phyloP scores from a whole-genome alignment of 1,284 basidiomycete genomes.

The Thelephora terrestris region DNA sequence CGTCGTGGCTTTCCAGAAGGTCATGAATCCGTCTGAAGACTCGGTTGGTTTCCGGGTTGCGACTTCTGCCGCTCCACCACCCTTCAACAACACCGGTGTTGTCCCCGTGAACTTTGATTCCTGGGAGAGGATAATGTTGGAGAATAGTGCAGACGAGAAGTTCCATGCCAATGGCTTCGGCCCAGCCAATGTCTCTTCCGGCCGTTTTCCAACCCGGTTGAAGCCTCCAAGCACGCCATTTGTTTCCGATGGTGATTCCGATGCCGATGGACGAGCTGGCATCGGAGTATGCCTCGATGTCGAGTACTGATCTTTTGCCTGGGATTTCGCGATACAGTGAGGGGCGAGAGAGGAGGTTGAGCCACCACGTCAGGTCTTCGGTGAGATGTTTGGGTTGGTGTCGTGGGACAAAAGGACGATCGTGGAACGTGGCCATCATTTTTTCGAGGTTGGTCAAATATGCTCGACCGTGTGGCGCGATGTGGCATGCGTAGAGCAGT shows the following conservation, averaged over 20 bases:
- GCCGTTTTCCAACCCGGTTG: constrained; percentile 22
- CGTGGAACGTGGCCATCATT: constrained; percentile 13
- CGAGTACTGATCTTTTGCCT: constrained; percentile 14
- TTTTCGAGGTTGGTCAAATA: constrained; percentile 24
- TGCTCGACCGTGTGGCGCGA: constrained; percentile 21
- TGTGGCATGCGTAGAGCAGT: constrained; percentile 19
- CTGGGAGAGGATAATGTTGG: neutral
- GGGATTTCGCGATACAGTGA: constrained; percentile 19
- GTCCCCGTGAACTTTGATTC: constrained; percentile 16
- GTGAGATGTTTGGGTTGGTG: constrained; percentile 12
- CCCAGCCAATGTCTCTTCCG: constrained; percentile 16
- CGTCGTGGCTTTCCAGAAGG: neutral
- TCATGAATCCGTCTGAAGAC: constrained; percentile 17
- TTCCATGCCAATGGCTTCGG: constrained; percentile 24
- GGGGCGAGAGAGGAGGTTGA: constrained; percentile 7
- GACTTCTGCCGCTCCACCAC: constrained; percentile 16
- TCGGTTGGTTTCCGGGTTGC: constrained; percentile 14
- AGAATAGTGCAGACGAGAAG: constrained; percentile 21
- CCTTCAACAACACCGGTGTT: constrained; percentile 21
- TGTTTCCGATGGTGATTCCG: constrained; percentile 24
- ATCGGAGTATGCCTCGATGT: constrained; percentile 29
- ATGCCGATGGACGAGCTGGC: constrained; percentile 31
- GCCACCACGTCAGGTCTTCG: constrained; percentile 32
- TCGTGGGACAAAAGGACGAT: constrained; percentile 19
- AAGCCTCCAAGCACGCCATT: constrained; percentile 28